Evolutionary conservation across 306 rosid genomes (phyloP).

Genomic region (Dryas drummondii): DNA sequence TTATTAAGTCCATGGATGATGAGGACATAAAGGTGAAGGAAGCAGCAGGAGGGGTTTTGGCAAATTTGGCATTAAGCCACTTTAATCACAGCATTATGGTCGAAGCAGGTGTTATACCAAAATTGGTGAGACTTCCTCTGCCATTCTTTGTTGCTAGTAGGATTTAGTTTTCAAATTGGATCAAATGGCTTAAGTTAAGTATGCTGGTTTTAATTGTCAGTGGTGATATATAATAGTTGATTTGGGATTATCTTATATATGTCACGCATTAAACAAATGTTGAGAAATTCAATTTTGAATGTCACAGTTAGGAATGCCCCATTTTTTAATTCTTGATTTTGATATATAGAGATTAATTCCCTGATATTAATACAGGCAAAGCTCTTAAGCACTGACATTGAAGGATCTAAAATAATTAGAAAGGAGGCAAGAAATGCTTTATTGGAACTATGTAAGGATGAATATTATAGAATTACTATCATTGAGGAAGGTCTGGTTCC

Average conservation of each 20-base stretch:
- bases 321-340: slow-evolving; percentile 24
- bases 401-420: slow-evolving; percentile 58
- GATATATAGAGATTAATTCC: slow-evolving; percentile 16
- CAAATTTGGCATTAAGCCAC: slow-evolving; percentile 66
- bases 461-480: slow-evolving; percentile 65
- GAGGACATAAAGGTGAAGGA: slow-evolving; percentile 74
- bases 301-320: background rate
- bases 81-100: slow-evolving; percentile 65
- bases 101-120: slow-evolving; percentile 79
- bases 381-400: slow-evolving; percentile 39
- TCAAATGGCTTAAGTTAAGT: slow-evolving; percentile 11
- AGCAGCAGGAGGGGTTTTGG: slow-evolving; percentile 83
- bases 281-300: slow-evolving; percentile 2
- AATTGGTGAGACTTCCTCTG: slow-evolving; percentile 61
- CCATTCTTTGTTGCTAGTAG: slow-evolving; percentile 7
- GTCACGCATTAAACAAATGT: background rate
- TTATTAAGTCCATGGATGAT: slow-evolving; percentile 64
- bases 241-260: background rate
- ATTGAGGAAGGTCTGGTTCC: slow-evolving; percentile 89
- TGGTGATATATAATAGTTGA: slow-evolving; percentile 1
- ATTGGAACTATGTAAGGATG: slow-evolving; percentile 72
- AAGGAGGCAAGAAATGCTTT: slow-evolving; percentile 85
- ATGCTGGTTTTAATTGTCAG: slow-evolving; percentile 8
- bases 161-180: slow-evolving; percentile 9
- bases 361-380: slow-evolving; percentile 54